Base-by-base conservation (phyloP, 306 rosid species). In the Carpinus viminea region DNA sequence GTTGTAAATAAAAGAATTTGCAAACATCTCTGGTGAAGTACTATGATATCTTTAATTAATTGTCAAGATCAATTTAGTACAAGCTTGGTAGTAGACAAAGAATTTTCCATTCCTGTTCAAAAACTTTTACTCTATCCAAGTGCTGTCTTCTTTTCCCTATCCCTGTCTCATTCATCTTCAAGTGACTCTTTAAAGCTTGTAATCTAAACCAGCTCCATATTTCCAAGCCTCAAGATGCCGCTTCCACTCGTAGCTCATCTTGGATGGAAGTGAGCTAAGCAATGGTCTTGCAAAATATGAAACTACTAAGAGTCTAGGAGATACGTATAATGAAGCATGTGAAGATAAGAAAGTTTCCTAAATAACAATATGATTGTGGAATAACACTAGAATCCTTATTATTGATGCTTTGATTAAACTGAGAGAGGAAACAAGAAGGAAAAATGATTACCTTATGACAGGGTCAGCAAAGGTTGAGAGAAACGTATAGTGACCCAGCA, bases 151-250 rank as follows among this genome's bases (percentile, higher is more conserved):
- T 15, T 4, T 69, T 57, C 62, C 21, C 70, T 70, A 13, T 61
- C 12, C 12, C 78, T 54, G 5, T 55, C 55, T 75, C 16, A 31
- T 56, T 74, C 52, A 76, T 55, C 59, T 31, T 62, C 36, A 46
- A 70, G 74, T 36, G 8, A 64, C 66, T 50, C 52, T 43, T 86
- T 86, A 91, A 61, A 83, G 88, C 89, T 92, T 87, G 84, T 88
- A 91, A 83, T 92, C 98, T 80, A 95, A 89, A 76, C 98, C 98
- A 79, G 98, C 90, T 76, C 98, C 98, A 78, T 92, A 91, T 84
- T 91, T 95, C 98, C 98, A 95, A 71, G 98, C 89, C 83, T 95
- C 97, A 0, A 95, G 97, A 64, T 82, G 88, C 80, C 93, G 81
- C 73, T 82, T 91, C 98, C 92, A 92, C 83, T 78, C 85, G 74